Evolutionary conservation across 441 rosid species (phyloP).

Genomic region (Mallotus japonicus): DNA sequence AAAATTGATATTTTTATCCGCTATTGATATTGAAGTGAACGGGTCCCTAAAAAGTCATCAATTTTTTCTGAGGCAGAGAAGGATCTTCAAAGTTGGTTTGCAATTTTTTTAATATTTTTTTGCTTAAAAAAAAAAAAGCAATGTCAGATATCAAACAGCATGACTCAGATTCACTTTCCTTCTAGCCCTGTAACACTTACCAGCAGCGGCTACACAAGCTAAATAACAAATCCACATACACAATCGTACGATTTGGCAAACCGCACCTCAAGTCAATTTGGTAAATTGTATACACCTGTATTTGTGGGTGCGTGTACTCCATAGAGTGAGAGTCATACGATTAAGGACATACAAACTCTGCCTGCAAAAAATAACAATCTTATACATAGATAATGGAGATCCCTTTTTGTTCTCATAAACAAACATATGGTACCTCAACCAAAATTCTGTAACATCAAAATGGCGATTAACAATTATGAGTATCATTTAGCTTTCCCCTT

Average conservation of each 20-base stretch:
- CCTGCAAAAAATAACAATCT: conserved; percentile 7
- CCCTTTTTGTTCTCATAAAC: background rate
- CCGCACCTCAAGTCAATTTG: background rate
- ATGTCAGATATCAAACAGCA: too few species aligned
- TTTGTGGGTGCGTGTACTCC: background rate
- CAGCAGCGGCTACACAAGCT: too few species aligned
- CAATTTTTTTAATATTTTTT: too few species aligned
- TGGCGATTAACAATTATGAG: background rate
- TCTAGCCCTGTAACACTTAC: background rate
- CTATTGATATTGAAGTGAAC: background rate
- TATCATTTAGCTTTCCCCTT: conserved; percentile 38
- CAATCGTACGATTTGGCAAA: too few species aligned
- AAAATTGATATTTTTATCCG: background rate
- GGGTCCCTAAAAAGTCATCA: background rate
- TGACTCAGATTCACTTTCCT: background rate
- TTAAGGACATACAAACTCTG: background rate
- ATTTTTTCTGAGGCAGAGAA: background rate
- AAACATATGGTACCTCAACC: background rate
- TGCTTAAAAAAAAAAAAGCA: too few species aligned
- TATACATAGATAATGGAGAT: background rate
- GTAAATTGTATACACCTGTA: background rate
- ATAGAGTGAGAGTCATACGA: too few species aligned
- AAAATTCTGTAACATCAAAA: conserved; percentile 2
- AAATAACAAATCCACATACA: too few species aligned
- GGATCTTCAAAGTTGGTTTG: background rate